phyloP scores from a whole-genome alignment of 768 basidiomycete genomes.

The Mycena venus region DNA sequence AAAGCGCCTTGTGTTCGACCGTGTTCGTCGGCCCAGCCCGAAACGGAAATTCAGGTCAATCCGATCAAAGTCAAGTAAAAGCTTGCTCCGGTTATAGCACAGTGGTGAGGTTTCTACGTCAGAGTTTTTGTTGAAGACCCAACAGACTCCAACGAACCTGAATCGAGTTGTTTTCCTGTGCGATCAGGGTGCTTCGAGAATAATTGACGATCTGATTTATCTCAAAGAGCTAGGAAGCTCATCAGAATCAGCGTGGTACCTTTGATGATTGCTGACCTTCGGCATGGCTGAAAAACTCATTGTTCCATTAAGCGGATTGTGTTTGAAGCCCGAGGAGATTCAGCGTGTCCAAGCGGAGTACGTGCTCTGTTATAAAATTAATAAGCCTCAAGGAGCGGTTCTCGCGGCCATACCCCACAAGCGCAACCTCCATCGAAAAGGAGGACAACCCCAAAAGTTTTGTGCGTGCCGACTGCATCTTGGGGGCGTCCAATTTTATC shows the following conservation, averaged over 20 bases:
- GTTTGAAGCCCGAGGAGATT: not conserved
- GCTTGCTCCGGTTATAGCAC: not conserved
- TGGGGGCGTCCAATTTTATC: not conserved
- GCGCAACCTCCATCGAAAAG: not conserved
- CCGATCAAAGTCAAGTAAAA: not conserved
- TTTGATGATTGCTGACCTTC: not conserved
- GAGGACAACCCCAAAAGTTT: not conserved
- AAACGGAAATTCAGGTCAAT: not conserved
- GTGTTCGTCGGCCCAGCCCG: not conserved
- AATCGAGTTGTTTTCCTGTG: not conserved
- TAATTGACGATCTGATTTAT: not conserved
- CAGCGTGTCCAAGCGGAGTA: not conserved
- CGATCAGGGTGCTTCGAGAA: not conserved
- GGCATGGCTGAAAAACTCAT: not conserved
- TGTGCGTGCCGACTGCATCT: not conserved
- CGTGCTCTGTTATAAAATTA: not conserved
- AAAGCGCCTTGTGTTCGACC: not conserved
- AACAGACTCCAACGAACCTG: not conserved
- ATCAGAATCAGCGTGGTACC: not conserved
- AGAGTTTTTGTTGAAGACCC: not conserved
- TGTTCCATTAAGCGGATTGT: not conserved
- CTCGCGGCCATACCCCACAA: not conserved
- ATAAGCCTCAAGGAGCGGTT: not conserved
- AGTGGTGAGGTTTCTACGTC: not conserved
- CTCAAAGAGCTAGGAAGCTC: not conserved